These are phyloP conservation scores for Hyaloscypha finlandica DNA, from an alignment of 495 filamentous ascomycete genomes.

Conservation along the genomic window DNA sequence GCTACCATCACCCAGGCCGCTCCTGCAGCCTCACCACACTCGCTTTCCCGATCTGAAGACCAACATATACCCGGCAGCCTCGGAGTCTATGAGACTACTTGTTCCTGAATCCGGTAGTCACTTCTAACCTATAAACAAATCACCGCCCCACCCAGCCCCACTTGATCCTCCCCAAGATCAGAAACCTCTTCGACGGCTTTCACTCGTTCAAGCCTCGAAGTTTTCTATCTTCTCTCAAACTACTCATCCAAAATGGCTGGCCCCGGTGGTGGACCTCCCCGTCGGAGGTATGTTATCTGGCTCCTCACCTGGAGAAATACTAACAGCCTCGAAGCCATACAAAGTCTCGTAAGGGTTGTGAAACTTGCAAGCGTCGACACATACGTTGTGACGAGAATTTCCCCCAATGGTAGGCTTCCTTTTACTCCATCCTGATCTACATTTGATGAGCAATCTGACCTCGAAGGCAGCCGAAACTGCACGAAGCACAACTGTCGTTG, in stretches of 20 bases:
- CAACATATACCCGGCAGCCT: conserved; percentile 34
- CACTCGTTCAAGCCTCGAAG: conserved; percentile 33
- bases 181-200: conserved; percentile 32
- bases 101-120: conserved; percentile 22
- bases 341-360: conserved; percentile 96
- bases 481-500: conserved; percentile 98
- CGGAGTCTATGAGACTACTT: conserved; percentile 20
- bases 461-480: conserved; percentile 77
- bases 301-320: conserved; percentile 23
- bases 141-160: background rate
- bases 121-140: conserved; percentile 13
- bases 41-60: conserved; percentile 26
- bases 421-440: background rate
- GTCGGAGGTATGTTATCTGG: conserved; percentile 54
- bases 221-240: conserved; percentile 19
- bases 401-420: conserved; percentile 79
- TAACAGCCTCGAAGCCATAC: conserved; percentile 69
- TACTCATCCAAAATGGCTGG: conserved; percentile 59
- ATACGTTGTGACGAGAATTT: conserved; percentile 98
- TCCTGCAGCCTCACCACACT: conserved; percentile 33
- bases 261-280: conserved; percentile 70
- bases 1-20: conserved; percentile 7
- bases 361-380: conserved; percentile 95
- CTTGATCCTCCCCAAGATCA: conserved; percentile 20
- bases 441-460: conserved; percentile 34